These are phyloP conservation scores for Citrus unshiu DNA, from an alignment of 345 rosid genomes.

Conservation along the genomic window DNA sequence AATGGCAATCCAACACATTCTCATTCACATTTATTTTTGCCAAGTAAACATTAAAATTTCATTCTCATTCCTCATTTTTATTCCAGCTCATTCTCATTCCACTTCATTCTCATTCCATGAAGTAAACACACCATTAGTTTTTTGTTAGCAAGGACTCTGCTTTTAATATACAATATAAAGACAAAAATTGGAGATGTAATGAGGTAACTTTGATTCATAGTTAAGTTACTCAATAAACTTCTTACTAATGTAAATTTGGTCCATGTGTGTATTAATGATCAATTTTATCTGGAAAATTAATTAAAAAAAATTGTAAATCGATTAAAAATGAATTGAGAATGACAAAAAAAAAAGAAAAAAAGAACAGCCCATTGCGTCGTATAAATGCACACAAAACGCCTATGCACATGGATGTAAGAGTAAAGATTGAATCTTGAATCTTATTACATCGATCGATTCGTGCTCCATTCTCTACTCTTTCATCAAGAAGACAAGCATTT, in stretches of 20 bases:
- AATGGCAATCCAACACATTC: too few relatives aligned
- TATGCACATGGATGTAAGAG: neutral
- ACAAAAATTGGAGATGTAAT: neutral
- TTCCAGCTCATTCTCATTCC: too few relatives aligned
- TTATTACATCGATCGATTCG: neutral
- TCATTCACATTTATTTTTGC: too few relatives aligned
- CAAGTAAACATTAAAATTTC: too few relatives aligned
- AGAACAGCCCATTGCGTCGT: too few relatives aligned
- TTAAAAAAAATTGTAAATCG: neutral
- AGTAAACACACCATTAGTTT: too few relatives aligned
- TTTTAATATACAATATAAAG: too few relatives aligned
- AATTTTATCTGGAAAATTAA: neutral
- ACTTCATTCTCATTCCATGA: fast-evolving
- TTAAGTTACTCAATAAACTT: neutral
- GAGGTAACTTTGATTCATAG: neutral
- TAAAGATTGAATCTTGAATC: neutral
- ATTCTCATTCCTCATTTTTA: too few relatives aligned
- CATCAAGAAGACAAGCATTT: conserved; percentile 49
- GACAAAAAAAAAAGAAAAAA: neutral
- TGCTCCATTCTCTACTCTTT: neutral
- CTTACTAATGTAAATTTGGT: neutral
- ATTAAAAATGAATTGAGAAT: neutral
- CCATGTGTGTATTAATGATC: neutral
- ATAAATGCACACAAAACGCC: neutral
- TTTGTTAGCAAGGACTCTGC: too few relatives aligned